Base-by-base conservation (phyloP, 2,329 filamentous ascomycete genomes). In the Alternaria burnsii region DNA sequence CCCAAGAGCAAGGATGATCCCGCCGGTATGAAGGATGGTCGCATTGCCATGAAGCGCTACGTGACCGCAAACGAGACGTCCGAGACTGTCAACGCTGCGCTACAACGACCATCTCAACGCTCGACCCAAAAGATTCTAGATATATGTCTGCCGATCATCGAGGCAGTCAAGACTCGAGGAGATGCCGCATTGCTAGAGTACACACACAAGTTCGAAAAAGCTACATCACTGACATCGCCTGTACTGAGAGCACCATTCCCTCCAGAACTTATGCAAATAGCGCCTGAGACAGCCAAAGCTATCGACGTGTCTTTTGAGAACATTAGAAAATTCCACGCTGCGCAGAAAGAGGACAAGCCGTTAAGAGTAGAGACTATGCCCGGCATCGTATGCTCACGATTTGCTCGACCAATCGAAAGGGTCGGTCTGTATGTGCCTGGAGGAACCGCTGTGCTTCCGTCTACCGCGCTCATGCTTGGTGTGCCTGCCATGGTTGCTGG, bases 171-270 rank as follows among this genome's bases (percentile, higher is more conserved):
- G 57, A 85, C 87, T 43, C 88, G 91, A 34, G 95, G 95, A 54
- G 95, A 99, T 80, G 90, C 90, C 71, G 94, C 93, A 3, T 85
- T 99, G 24, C 86, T 99, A 44, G 90, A 91, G 52, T 98, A 97
- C 79, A 98, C 95, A 1, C 94, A 97, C 86, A 97, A 96, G 79
- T 99, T 99, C 70, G 95, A 99, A 77, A 97, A 94, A 82, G 95
- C 94, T 1, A 97, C 92, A 0, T 94, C 92, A 3, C 84, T 99
- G 61, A 95, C 88, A 14, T 94, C 93, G 1, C 93, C 94, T 0
- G 93, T 99, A 14, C 84, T 99, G 65, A 91, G 89, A 73, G 94
- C 95, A 1, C 95, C 95, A 0, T 99, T 97, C 83, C 89, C 93
- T 1, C 81, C 89, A 67, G 87, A 89, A 60, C 83, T 98, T 44